Evolutionary conservation across 2,329 filamentous ascomycete genomes (phyloP).

Genomic region (Colletotrichum incanum): DNA sequence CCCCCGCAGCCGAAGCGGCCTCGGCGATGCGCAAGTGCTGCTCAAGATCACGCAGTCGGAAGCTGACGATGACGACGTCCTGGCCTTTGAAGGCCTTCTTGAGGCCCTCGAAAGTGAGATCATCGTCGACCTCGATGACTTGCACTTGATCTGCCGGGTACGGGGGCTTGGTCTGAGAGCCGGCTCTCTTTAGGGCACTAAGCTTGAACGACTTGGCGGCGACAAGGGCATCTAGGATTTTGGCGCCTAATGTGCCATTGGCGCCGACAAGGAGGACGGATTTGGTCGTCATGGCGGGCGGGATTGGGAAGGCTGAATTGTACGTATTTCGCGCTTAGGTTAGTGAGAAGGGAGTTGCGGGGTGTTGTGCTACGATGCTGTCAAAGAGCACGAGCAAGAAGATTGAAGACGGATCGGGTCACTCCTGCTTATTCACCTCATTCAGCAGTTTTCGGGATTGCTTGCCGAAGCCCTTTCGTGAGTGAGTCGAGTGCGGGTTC

Average conservation of each 20-base stretch:
- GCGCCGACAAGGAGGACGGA: conserved; percentile 57
- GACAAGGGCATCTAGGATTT: conserved; percentile 52
- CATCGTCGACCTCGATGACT: conserved; percentile 50
- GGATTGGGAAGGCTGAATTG: not conserved
- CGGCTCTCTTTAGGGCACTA: conserved; percentile 53
- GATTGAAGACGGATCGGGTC: not conserved
- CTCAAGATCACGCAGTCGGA: conserved; percentile 49
- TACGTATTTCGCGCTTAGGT: not conserved
- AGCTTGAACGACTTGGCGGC: conserved; percentile 50
- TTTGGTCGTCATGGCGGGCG: conserved; percentile 50
- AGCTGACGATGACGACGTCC: conserved; percentile 56
- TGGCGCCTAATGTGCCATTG: conserved; percentile 55
- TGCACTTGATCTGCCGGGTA: conserved; percentile 42
- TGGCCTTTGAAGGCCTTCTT: conserved; percentile 51
- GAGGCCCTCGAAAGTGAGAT: conserved; percentile 51
- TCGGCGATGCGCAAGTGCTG: conserved; percentile 55
- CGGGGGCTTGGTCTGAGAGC: conserved; percentile 49
- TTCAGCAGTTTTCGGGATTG: not conserved
- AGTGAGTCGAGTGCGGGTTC: no score
- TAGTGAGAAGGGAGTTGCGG: not conserved
- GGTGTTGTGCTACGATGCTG: not conserved
- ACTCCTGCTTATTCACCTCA: not conserved
- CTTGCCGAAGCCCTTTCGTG: conserved; percentile 2
- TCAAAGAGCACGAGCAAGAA: not conserved
- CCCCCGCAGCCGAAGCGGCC: conserved; percentile 55